These are phyloP conservation scores for Mycena leptocephala DNA, from an alignment of 768 basidiomycete genomes.

Conservation along the genomic window DNA sequence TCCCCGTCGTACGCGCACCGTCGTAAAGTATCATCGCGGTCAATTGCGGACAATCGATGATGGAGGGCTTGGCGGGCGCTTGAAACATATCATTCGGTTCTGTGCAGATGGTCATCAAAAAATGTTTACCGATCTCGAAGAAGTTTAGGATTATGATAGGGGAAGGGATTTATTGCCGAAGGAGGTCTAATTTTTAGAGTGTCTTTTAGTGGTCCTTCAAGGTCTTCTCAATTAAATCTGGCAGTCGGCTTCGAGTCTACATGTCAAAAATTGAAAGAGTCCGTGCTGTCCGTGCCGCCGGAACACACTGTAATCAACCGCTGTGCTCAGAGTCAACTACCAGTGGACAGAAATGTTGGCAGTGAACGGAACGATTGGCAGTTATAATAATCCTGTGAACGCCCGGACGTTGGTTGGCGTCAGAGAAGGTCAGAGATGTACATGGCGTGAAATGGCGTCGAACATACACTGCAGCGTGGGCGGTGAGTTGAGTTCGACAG, in stretches of 20 bases:
- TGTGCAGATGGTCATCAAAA: constrained; percentile 11
- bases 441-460: too few species aligned
- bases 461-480: too few species aligned
- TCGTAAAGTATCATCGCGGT: background rate
- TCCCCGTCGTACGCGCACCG: background rate
- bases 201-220: background rate
- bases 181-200: background rate
- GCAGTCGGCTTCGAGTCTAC: background rate
- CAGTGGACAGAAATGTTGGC: background rate
- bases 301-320: background rate
- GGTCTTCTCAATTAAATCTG: constrained; percentile 1
- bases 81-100: constrained; percentile 7
- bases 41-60: background rate
- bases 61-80: background rate
- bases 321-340: background rate
- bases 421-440: too few species aligned
- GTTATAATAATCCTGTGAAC: background rate
- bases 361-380: background rate
- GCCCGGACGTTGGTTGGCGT: background rate
- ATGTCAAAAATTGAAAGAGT: background rate
- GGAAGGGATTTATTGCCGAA: too few species aligned
- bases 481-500: too few species aligned
- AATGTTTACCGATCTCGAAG: too few species aligned
- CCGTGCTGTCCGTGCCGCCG: background rate
- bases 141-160: too few species aligned